Percentiles rank a stretch among this genome's conserved stretches.
phyloP scores from a whole-genome alignment of 176 grass and related monocot species.

The Hordeum vulgare region MorexV3_pseudomolecules_assembly NC_058520.1:602986442-602986941 shows the following conservation, averaged over 20 bases:
- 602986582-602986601: constrained; percentile 55
- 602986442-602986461: constrained; percentile 93
- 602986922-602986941: constrained; percentile 72
- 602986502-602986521: constrained; percentile 92
- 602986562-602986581: constrained; percentile 71
- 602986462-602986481: constrained; percentile 93
- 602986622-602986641: constrained; percentile 75
- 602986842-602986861: constrained; percentile 49
- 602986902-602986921: constrained; percentile 64
- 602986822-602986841: constrained; percentile 57
- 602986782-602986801: constrained; percentile 27
- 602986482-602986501: constrained; percentile 86
- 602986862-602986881: constrained; percentile 62
- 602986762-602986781: constrained; percentile 37
- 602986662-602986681: constrained; percentile 54
- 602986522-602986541: constrained; percentile 70
- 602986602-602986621: constrained; percentile 61
- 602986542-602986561: constrained; percentile 84
- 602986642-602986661: constrained; percentile 71
- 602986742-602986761: constrained; percentile 63
- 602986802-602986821: constrained; percentile 43
- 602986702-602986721: constrained; percentile 63
- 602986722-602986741: constrained; percentile 63
- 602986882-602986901: constrained; percentile 45
- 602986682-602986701: constrained; percentile 62